These are phyloP conservation scores for Plasmodium yoelii DNA, from an alignment of 169 alveolate species.

Conservation along the genomic window DNA sequence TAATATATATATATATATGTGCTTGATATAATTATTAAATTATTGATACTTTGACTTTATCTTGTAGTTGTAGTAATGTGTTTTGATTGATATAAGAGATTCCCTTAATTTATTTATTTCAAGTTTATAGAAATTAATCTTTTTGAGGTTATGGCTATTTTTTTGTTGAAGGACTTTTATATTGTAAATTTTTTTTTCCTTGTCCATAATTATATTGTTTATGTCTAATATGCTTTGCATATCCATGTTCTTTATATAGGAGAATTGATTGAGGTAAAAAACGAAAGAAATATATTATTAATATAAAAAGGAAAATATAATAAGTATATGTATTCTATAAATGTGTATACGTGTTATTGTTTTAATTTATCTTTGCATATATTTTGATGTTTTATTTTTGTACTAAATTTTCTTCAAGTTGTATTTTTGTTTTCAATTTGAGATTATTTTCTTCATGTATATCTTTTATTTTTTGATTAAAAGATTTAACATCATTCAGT, in stretches of 20 bases:
- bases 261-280: background rate
- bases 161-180: constrained; percentile 42
- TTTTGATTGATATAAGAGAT: constrained; percentile 27
- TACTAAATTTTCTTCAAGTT: constrained; percentile 48
- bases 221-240: constrained; percentile 32
- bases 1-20: background rate
- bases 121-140: constrained; percentile 59
- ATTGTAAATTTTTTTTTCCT: constrained; percentile 41
- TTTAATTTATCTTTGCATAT: background rate
- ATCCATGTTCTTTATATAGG: constrained; percentile 10
- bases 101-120: constrained; percentile 69
- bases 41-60: constrained; percentile 45
- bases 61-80: constrained; percentile 66
- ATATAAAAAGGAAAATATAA: background rate
- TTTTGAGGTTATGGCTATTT: constrained; percentile 43
- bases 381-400: background rate
- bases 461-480: constrained; percentile 44
- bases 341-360: background rate
- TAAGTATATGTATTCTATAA: background rate
- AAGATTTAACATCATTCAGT: constrained; percentile 18
- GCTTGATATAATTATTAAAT: too few species aligned
- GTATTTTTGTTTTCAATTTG: constrained; percentile 36
- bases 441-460: constrained; percentile 32
- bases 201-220: constrained; percentile 44
- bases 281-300: background rate